Base-by-base conservation (phyloP, 192 early-diverging fungal species). In the Coemansia sp. region DNA sequence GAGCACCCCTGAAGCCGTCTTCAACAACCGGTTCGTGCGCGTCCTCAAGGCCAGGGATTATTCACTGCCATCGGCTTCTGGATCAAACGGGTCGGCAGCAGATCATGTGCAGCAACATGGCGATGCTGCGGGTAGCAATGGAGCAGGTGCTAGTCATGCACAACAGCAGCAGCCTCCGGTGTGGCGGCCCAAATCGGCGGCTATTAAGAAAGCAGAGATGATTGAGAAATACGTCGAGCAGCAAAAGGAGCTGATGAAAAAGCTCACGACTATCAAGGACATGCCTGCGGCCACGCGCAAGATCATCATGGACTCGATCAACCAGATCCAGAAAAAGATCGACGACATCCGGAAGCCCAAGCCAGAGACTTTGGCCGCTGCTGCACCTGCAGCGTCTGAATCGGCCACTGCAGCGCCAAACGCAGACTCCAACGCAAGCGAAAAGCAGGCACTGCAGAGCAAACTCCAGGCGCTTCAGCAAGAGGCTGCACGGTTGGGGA, bases 251-350 rank as follows among this genome's bases (percentile, higher is more conserved):
- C 68, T 74, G 4, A 74, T 79, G 71, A 54, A 65, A 49, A 79
- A 79, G 41, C 71, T 79, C 14, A 79, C 76, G 5, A 62, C 61
- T 0, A 79, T 65, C n/a, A 66, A 66, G 57, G 71, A 74, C 48
- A 73, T 79, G 71, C 63, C 76, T 0, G 41, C 76, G 9, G 68
- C 61, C n/a, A 79, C 71, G 23, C 71, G 71, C 65, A 79, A 79
- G 69, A 74, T 79, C 57, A 79, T 79, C 61, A 79, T 79, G 76
- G 65, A 71, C n/a, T 79, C 76, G 61, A 79, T 79, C 62, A 71
- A 69, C 49, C 66, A 74, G 71, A 79, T 79, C 58, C 68, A 70
- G 68, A 48, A 43, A n/a, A 73, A 74, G 56, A 61, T 79, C 38
- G 65, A 79, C 33, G 71, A 70, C 3, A 67, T 69, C 32, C 67